These are phyloP conservation scores for Ustilago shanxiensis DNA, from an alignment of 1,284 basidiomycete genomes.

Conservation along the genomic window DNA sequence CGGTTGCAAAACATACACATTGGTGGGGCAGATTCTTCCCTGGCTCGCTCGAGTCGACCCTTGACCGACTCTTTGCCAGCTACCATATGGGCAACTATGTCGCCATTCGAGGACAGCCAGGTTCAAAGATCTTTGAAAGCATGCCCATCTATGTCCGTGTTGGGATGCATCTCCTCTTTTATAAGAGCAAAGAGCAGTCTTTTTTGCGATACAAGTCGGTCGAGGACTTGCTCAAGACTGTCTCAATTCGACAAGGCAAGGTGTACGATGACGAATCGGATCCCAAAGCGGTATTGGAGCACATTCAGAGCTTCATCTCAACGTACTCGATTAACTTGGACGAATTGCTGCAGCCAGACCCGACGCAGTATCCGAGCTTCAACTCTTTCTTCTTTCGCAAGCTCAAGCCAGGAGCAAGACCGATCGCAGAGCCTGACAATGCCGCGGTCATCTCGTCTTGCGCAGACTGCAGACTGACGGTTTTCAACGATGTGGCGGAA, in stretches of 20 bases:
- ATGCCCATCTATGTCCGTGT: slow-evolving; percentile 94
- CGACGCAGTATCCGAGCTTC: slow-evolving; percentile 80
- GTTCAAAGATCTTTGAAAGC: slow-evolving; percentile 57
- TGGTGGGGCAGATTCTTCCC: slow-evolving; percentile 58
- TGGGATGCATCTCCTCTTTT: slow-evolving; percentile 92
- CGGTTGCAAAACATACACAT: slow-evolving; percentile 26
- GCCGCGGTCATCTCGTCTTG: slow-evolving; percentile 83
- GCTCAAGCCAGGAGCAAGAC: slow-evolving; percentile 84
- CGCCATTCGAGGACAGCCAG: slow-evolving; percentile 54
- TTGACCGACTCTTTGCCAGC: slow-evolving; percentile 56
- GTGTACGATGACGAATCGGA: slow-evolving; percentile 85
- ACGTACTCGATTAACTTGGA: slow-evolving; percentile 89
- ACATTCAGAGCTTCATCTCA: slow-evolving; percentile 87
- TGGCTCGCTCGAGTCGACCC: slow-evolving; percentile 24
- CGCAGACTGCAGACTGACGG: slow-evolving; percentile 94
- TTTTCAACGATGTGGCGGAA: slow-evolving; percentile 84
- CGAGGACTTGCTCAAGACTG: slow-evolving; percentile 77
- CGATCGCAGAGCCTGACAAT: slow-evolving; percentile 80
- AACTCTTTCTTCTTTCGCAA: slow-evolving; percentile 95
- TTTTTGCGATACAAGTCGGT: slow-evolving; percentile 91
- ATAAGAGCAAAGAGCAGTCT: slow-evolving; percentile 91
- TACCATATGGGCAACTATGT: slow-evolving; percentile 63
- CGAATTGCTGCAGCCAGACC: slow-evolving; percentile 79
- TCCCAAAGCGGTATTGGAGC: slow-evolving; percentile 82
- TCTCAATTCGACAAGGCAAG: slow-evolving; percentile 55